Percentiles rank a stretch among this genome's conserved stretches.
These are phyloP conservation scores for Heterococcus sp. DNA, from an alignment of 108 stramenopile genomes.

Conservation along the genomic window DNA sequence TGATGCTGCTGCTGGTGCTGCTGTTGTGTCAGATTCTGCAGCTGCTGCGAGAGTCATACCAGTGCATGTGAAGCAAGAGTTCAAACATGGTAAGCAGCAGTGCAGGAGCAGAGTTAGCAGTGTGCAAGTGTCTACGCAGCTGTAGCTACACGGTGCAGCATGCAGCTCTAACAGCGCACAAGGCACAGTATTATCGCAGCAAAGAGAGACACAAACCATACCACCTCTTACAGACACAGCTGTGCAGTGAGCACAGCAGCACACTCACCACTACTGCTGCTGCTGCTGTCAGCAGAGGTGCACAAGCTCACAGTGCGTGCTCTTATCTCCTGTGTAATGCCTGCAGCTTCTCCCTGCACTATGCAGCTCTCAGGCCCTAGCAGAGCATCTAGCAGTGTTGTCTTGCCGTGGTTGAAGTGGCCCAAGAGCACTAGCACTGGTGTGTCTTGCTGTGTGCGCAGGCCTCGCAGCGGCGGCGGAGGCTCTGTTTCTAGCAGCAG, in stretches of 20 bases:
- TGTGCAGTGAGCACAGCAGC: no score
- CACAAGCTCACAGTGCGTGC: conserved; percentile 20
- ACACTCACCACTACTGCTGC: background rate
- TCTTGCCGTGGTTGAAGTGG: conserved; percentile 47
- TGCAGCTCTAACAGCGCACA: no score
- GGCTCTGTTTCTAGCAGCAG: conserved; percentile 21
- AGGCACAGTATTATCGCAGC: no score
- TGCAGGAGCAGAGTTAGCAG: no score
- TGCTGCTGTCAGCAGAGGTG: background rate
- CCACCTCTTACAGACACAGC: no score
- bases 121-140: no score
- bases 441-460: background rate
- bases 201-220: no score
- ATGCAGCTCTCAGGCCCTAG: conserved; percentile 28
- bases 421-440: conserved; percentile 34
- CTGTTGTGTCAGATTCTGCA: background rate
- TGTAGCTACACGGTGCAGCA: no score
- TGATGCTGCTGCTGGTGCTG: background rate
- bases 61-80: no score
- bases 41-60: background rate
- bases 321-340: conserved; percentile 45
- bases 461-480: background rate
- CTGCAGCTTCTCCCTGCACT: conserved; percentile 19
- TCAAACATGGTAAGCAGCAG: no score
- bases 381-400: conserved; percentile 36